Evolutionary conservation across 176 grass and related monocot genomes (phyloP), one percentile per base, ranked within the genome.

Genomic region (Coix lacrymajobi): DNA sequence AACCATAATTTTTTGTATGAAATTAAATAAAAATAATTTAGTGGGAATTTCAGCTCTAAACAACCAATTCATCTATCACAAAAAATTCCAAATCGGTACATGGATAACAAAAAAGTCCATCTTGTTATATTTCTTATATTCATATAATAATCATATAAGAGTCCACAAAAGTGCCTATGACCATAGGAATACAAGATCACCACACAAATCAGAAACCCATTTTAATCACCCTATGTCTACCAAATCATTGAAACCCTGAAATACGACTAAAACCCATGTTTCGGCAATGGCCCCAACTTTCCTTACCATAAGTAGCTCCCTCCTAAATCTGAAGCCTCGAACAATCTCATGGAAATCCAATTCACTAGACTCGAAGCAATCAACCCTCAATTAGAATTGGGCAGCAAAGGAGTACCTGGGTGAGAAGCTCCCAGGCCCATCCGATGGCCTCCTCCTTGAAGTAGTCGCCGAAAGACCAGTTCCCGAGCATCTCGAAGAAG

Each of bases 401-500:
- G 58, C n/a, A 16, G 73, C 31, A 56, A 45, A 77, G 4, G 33
- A 44, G 29, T 62, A 94, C 94, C 91, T 89, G 19, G 30, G 92
- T 99, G 69, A 99, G 89, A 22, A 99, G 89, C 66, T 99, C 93
- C 96, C 96, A 99, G 6, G 96, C 96, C 90, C 91, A 99, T 34
- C 88, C 57, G 69, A 96, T 96, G n/a, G 93, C 96, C 36, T 96
- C 96, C 39, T 82, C 75, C 87, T 99, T 99, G 78, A 99, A 99
- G 86, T 99, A 99, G 51, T 94, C 85, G 7, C 96, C 93, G 11
- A 99, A 99, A 17, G 93, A 99, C 96, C 93, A 99, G 66, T 94
- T 99, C 20, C 96, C 93, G 0, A 99, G 90, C 96, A 99, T 99
- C 81, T 99, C 96, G 56, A 99, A 99, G 85, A 96, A 99, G 65